Evolutionary conservation across 345 rosid species (phyloP).

Genomic region (Luvunga scandens): DNA sequence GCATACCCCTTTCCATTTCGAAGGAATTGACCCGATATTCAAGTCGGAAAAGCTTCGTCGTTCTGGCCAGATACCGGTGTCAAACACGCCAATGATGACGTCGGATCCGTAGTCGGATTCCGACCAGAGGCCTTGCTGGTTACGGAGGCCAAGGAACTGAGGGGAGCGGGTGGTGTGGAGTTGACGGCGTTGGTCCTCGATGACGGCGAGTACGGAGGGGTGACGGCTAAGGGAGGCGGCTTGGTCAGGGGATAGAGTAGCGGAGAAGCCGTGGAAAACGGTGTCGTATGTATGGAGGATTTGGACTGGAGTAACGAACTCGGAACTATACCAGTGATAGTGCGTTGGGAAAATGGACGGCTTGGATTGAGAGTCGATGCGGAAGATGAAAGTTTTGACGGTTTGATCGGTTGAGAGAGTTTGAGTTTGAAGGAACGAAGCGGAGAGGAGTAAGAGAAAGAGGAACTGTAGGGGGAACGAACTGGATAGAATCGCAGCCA

Average conservation of each 20-base stretch:
- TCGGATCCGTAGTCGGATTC: slow-evolving; percentile 90
- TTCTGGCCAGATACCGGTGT: slow-evolving; percentile 88
- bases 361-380: slow-evolving; percentile 64
- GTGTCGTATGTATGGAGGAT: slow-evolving; percentile 84
- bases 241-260: slow-evolving; percentile 41
- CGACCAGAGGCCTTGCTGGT: slow-evolving; percentile 83
- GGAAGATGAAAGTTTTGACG: slow-evolving; percentile 63
- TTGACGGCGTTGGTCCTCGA: slow-evolving; percentile 64
- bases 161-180: slow-evolving; percentile 93
- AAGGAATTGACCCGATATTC: slow-evolving; percentile 72
- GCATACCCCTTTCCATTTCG: slow-evolving; percentile 77
- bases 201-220: slow-evolving; percentile 64
- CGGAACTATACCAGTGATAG: slow-evolving; percentile 79
- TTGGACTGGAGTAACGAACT: slow-evolving; percentile 53
- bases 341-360: slow-evolving; percentile 83
- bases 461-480: slow-evolving; percentile 22
- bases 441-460: slow-evolving; percentile 6
- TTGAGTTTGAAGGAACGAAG: not conserved
- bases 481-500: slow-evolving; percentile 23
- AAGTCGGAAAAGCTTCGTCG: slow-evolving; percentile 73
- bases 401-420: slow-evolving; percentile 25
- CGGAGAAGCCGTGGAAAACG: slow-evolving; percentile 95
- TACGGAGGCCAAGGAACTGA: slow-evolving; percentile 75
- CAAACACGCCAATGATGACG: slow-evolving; percentile 71
- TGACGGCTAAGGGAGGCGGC: slow-evolving; percentile 47